Percentiles rank a stretch among this genome's conserved stretches.
Conservation (phyloP, 768 basidiomycete genomes). For the Mycena galericulata region DNA sequence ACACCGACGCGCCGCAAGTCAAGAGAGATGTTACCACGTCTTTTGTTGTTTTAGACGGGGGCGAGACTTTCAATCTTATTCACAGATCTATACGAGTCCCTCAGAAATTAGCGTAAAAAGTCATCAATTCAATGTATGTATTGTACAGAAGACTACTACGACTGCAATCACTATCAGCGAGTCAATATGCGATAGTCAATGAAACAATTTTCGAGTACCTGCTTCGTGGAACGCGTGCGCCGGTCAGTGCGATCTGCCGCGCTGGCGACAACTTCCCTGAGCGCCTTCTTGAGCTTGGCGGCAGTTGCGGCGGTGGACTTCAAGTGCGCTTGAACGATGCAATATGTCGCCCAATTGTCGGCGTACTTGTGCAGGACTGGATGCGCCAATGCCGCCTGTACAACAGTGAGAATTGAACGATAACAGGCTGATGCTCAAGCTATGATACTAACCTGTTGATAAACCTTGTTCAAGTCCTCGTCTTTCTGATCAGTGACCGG, state of each 20-base stretch:
- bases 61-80: neutral
- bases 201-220: neutral
- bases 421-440: neutral
- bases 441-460: conserved; percentile 6
- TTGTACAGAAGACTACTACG: conserved; percentile 6
- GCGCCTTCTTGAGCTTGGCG: neutral
- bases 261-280: neutral
- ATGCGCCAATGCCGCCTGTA: conserved; percentile 17
- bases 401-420: conserved; percentile 12
- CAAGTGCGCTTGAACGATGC: conserved; percentile 25
- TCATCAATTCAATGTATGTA: neutral
- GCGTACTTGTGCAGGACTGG: conserved; percentile 18
- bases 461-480: conserved; percentile 8
- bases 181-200: conserved; percentile 6
- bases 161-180: neutral
- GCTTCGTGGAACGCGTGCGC: neutral
- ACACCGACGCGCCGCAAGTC: no score
- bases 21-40: neutral
- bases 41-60: neutral
- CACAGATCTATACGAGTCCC: no score
- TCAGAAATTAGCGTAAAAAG: no score
- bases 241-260: neutral
- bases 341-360: conserved; percentile 19
- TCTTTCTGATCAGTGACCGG: neutral
- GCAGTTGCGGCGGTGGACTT: conserved; percentile 16